These are phyloP conservation scores for Eutrema yunnanense DNA, from an alignment of 345 rosid genomes.

Conservation along the genomic window DNA sequence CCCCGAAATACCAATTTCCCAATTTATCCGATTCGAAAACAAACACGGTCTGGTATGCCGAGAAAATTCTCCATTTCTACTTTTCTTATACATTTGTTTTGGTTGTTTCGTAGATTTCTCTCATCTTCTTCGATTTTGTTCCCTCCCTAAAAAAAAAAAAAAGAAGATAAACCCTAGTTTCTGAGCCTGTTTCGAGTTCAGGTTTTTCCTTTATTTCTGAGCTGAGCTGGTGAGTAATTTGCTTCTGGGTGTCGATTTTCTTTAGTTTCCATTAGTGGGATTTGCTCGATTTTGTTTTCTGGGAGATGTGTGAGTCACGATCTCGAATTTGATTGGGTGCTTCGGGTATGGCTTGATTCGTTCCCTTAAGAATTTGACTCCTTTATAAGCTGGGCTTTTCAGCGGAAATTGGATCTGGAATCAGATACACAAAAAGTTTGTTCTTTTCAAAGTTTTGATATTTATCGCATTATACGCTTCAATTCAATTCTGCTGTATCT, in stretches of 20 bases:
- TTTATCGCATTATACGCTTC: neutral
- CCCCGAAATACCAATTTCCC: conserved; percentile 3
- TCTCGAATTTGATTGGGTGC: conserved; percentile 16
- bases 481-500: neutral
- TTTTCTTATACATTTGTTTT: conserved; percentile 33
- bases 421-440: neutral
- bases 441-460: neutral
- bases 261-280: neutral
- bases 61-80: conserved; percentile 27
- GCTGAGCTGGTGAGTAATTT: conserved; percentile 33
- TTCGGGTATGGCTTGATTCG: neutral
- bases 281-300: conserved; percentile 1
- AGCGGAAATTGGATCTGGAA: conserved; percentile 13
- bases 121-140: conserved; percentile 21
- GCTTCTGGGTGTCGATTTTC: conserved; percentile 15
- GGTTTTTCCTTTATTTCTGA: conserved; percentile 29
- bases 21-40: conserved; percentile 20
- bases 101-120: conserved; percentile 29
- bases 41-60: conserved; percentile 36
- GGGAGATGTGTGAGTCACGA: conserved; percentile 17
- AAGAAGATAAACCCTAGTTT: conserved; percentile 25
- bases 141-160: conserved; percentile 15
- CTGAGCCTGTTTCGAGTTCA: conserved; percentile 17
- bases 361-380: neutral
- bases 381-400: neutral